Percentiles rank a stretch among this genome's conserved stretches.
Evolutionary conservation across 2,329 filamentous ascomycete genomes (phyloP).

Genomic region (Aspergillus carbonarius): DNA sequence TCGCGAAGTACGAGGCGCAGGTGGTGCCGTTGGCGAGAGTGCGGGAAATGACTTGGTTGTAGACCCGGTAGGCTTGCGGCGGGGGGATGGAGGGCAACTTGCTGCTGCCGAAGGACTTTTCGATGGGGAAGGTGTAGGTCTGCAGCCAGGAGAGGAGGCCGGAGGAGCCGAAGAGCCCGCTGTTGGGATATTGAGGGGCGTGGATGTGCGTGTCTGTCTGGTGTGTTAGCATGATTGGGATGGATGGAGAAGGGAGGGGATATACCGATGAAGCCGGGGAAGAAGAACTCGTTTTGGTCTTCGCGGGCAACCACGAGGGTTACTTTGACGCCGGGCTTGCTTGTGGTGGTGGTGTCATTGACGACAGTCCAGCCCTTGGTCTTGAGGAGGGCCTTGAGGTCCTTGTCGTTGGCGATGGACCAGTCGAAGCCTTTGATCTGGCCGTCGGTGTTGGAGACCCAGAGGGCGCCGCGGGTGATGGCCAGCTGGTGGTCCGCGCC

Average conservation of each 20-base stretch:
- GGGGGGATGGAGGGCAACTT: constrained; percentile 25
- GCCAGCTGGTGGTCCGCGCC: constrained; percentile 50
- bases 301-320: constrained; percentile 40
- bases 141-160: constrained; percentile 92
- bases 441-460: constrained; percentile 35
- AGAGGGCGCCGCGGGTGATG: constrained; percentile 50
- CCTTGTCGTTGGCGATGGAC: constrained; percentile 26
- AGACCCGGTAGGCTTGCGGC: constrained; percentile 53
- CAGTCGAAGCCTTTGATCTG: constrained; percentile 38
- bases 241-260: background rate
- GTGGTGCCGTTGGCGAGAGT: constrained; percentile 91
- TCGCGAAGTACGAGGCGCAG: constrained; percentile 92
- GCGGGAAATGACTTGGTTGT: constrained; percentile 72
- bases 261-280: constrained; percentile 50
- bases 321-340: constrained; percentile 29
- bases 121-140: constrained; percentile 92
- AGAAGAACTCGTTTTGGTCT: constrained; percentile 46
- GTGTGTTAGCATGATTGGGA: background rate
- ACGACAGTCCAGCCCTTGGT: constrained; percentile 33
- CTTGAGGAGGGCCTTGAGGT: constrained; percentile 28
- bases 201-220: constrained; percentile 86
- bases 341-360: constrained; percentile 5
- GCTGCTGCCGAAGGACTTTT: constrained; percentile 64
- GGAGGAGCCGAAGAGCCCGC: constrained; percentile 87
- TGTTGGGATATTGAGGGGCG: constrained; percentile 91